These are phyloP conservation scores for Fraxinus nigra DNA, from an alignment of 305 asterid genomes.

Conservation along the genomic window DNA sequence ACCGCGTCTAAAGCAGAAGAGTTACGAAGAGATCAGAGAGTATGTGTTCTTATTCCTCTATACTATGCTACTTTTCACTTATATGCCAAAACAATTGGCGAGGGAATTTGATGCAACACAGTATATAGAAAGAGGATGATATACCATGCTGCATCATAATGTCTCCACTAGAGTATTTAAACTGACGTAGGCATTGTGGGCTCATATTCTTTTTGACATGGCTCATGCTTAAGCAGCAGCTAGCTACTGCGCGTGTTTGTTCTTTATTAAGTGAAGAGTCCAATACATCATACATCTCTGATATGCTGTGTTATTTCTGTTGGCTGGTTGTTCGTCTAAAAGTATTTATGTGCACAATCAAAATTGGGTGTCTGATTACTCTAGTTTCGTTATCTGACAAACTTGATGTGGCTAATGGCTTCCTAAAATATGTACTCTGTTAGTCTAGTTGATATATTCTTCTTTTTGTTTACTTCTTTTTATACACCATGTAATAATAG, in stretches of 20 bases:
- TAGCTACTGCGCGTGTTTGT: not conserved
- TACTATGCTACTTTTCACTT: slow-evolving; percentile 5
- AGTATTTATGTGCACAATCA: not conserved
- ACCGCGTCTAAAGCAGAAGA: slow-evolving; percentile 87
- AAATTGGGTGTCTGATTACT: not conserved
- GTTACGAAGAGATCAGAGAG: slow-evolving; percentile 70
- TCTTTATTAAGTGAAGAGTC: not conserved
- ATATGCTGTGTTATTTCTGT: not conserved
- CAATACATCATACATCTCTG: not conserved
- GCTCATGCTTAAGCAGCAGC: slow-evolving; percentile 1
- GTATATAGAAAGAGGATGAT: not conserved
- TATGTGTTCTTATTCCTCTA: slow-evolving; percentile 40
- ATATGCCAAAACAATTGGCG: slow-evolving; percentile 12
- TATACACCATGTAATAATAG: not conserved
- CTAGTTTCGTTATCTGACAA: not conserved
- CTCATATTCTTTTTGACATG: slow-evolving; percentile 7
- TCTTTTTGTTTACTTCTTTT: not conserved
- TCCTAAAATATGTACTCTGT: not conserved
- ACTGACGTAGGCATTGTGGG: slow-evolving; percentile 11
- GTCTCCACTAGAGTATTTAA: slow-evolving; percentile 3
- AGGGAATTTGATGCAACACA: not conserved
- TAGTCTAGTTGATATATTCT: not conserved
- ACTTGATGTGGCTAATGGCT: not conserved
- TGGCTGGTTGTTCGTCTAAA: not conserved
- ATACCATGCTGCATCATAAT: slow-evolving; percentile 2